A percentile compares a stretch with the other conserved stretches of the same genome.
phyloP scores from a whole-genome alignment of 225 moss, liverwort and hornwort genomes.

The Polytrichum commune region DNA sequence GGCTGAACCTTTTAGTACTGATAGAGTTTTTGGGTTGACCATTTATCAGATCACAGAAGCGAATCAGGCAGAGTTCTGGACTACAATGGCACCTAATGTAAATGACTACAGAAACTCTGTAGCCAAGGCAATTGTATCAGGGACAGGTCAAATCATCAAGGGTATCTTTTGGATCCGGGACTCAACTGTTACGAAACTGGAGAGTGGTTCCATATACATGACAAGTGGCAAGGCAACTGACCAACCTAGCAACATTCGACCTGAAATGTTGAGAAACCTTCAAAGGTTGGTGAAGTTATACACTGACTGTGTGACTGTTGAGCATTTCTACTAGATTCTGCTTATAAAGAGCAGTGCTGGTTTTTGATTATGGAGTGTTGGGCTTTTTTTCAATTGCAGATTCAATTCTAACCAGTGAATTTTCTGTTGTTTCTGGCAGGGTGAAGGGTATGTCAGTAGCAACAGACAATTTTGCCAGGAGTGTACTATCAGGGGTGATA shows the following conservation, averaged over 20 bases:
- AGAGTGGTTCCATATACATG: constrained; percentile 49
- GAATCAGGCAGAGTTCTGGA: constrained; percentile 58
- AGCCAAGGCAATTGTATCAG: constrained; percentile 76
- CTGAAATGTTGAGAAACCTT: constrained; percentile 50
- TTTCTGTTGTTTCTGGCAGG: constrained; percentile 29
- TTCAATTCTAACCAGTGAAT: no score
- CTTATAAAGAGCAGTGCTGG: no score
- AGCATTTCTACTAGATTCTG: not conserved
- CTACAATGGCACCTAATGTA: constrained; percentile 81
- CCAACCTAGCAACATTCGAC: constrained; percentile 48
- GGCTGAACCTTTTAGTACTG: no score
- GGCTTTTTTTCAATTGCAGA: no score
- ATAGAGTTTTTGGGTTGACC: no score
- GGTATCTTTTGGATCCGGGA: constrained; percentile 92
- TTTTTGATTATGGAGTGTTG: no score
- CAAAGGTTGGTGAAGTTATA: constrained; percentile 37
- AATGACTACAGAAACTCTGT: constrained; percentile 70
- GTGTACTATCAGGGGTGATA: constrained; percentile 72
- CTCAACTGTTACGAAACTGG: constrained; percentile 54
- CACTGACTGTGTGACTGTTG: no score
- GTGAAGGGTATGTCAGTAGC: constrained; percentile 66
- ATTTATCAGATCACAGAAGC: constrained; percentile 36
- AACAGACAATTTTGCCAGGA: constrained; percentile 80
- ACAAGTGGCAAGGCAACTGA: constrained; percentile 42
- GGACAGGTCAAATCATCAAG: constrained; percentile 77